Base-by-base conservation (phyloP, 768 basidiomycete species). In the Hortiboletus campestris region DNA sequence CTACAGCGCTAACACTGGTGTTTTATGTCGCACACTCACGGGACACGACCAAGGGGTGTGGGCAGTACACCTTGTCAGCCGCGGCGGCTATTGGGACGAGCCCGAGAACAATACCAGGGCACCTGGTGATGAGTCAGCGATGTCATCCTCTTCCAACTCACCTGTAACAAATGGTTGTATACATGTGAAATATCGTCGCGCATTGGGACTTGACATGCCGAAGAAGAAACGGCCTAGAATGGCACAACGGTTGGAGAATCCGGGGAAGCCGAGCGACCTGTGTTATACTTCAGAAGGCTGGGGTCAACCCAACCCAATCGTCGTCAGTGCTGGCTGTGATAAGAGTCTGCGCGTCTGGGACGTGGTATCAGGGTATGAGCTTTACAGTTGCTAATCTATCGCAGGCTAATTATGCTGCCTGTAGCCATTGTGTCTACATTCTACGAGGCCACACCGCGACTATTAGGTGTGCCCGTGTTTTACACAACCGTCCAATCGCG, bases 261-360 rank as follows among this genome's bases (percentile, higher is more conserved):
- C 67, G 0, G 71, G 72, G 44, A 77, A 77, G 52, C 76, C 75
- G 36, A 85, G 80, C 50, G 78, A 80, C 54, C 73, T 77, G 16
- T 84, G 85, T 57, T 82, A 84, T 49, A 81, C 89, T 2, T 86
- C 89, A 0, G 79, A 84, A 49, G 96, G 96, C 1, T 98, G 93
- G 91, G 94, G 95, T 0, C 91, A 95, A 67, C 83, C 85, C 2
- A 83, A 84, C 46, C 77, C 91, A 8, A 75, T 97, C 6, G 84
- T 96, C 19, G 88, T 98, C 22, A 94, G 89, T 56, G 95, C 91
- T 2, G 95, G 94, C 6, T 97, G 96, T 64, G 96, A 99, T 67
- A 88, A 94, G 62, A 82, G 84, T 43, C 74, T 99, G n/a, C 78
- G 88, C 35, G 91, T 99, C 0, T 98, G 95, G 95, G 93, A 97